Evolutionary conservation across 2,329 filamentous ascomycete genomes (phyloP), one percentile per base, ranked within the genome.

Genomic region (Bipolaris sorokiniana): DNA sequence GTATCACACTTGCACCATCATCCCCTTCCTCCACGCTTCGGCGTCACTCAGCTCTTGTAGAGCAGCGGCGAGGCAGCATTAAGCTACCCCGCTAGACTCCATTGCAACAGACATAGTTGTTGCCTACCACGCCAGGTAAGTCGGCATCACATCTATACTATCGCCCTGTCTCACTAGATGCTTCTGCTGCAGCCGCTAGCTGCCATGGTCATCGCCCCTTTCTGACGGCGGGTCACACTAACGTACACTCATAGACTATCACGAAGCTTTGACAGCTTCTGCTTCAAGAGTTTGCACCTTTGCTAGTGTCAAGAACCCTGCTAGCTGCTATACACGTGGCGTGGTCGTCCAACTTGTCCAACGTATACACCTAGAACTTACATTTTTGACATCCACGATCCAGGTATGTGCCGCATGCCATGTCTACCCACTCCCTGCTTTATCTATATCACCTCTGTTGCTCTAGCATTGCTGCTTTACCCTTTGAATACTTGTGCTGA

Each of bases 401-500:
- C 38, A 57, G 50, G 54, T 57, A 49, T 13, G 54, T 49, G 48
- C n/a, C 18, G 26, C 13, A 11, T 49, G 9, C 15, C 13, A 20
- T 15, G 22, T 18, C 15, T 16, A 18, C 41, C 31, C 11, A 40
- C 37, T 31, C 33, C 34, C 10, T 4, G 48, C 56, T 51, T 52
- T 33, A 37, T 51, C 31, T 50, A 10, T 52, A 53, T 61, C 40
- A 62, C 50, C 46, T 10, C 46, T 41, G 5, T 37, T 60, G 45
- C 46, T 42, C 37, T 41, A 26, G 51, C n/a, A 15, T 42, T 37
- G 44, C 45, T 23, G 42, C 26, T 23, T 48, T 47, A 44, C 44
- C 13, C 28, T 13, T 34, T 2, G 22, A 36, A 51, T 37, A 48
- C 61, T 55, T 26, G 23, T 48, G 47, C 59, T 65, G 56, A 63